Evolutionary conservation across 352 stramenopile species (phyloP).

Genomic region (Pythium vanterpoolii): DNA sequence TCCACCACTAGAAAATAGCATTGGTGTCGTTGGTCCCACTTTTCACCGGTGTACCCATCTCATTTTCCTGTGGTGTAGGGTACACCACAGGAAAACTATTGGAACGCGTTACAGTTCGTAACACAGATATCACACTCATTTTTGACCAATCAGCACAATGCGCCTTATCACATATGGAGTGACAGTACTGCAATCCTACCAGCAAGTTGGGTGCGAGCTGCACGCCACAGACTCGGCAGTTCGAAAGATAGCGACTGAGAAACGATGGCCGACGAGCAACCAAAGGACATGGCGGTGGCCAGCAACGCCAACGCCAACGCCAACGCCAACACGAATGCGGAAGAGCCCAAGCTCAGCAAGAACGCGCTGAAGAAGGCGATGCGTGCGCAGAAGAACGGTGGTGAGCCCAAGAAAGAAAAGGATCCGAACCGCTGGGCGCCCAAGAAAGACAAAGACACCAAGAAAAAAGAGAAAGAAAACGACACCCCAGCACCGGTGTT

Average conservation of each 20-base stretch:
- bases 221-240: constrained; percentile 13
- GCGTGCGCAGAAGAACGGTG: constrained; percentile 78
- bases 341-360: constrained; percentile 90
- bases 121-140: neutral
- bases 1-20: constrained; percentile 31
- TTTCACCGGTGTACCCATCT: no score
- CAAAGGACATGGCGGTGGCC: constrained; percentile 14
- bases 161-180: constrained; percentile 3
- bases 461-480: constrained; percentile 72
- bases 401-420: constrained; percentile 94
- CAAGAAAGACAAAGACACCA: constrained; percentile 84
- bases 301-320: constrained; percentile 10
- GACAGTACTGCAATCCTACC: neutral
- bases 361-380: constrained; percentile 95
- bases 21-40: neutral
- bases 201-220: neutral
- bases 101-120: constrained; percentile 8
- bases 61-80: no score
- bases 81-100: constrained; percentile 15
- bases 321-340: constrained; percentile 3
- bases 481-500: constrained; percentile 48
- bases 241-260: constrained; percentile 18
- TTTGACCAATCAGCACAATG: neutral
- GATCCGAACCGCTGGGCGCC: constrained; percentile 90
- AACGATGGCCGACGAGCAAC: constrained; percentile 18